A percentile compares a stretch with the other conserved stretches of the same genome.
Conservation (phyloP, 306 rosid genomes). For the Rubus idaeus region DNA sequence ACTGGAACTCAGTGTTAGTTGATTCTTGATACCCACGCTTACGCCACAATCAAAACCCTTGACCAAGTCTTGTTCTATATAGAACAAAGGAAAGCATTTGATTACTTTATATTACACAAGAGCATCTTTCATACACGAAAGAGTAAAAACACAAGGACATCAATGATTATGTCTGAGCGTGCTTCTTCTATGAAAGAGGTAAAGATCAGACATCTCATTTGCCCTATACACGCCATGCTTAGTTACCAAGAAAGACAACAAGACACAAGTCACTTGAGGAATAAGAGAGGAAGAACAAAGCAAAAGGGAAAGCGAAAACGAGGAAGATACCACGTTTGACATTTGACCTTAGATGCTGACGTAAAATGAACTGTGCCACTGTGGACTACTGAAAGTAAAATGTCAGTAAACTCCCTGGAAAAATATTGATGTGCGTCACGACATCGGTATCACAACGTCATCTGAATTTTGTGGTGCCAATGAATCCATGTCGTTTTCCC, state of each 20-base stretch:
- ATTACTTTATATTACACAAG: background rate
- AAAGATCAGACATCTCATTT: background rate
- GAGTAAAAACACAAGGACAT: background rate
- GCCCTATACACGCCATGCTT: background rate
- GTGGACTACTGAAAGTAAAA: background rate
- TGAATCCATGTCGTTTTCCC: background rate
- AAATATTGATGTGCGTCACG: background rate
- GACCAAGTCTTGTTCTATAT: background rate
- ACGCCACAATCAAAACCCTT: background rate
- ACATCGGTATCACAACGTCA: background rate
- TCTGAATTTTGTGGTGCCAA: background rate
- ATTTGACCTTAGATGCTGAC: background rate
- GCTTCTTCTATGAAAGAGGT: background rate
- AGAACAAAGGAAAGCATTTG: background rate
- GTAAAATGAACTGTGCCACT: background rate
- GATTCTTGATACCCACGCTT: background rate
- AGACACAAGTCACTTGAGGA: background rate
- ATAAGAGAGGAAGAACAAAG: background rate
- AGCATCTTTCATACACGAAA: background rate
- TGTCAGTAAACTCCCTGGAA: conserved; percentile 1
- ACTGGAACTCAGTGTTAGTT: background rate
- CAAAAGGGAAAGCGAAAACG: background rate
- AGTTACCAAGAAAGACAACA: background rate
- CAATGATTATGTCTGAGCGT: conserved; percentile 12
- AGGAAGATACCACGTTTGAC: conserved; percentile 29